A percentile compares a stretch with the other conserved stretches of the same genome.
phyloP scores from a whole-genome alignment of 768 basidiomycete species.

The Erythrobasidium yunnanense region DNA sequence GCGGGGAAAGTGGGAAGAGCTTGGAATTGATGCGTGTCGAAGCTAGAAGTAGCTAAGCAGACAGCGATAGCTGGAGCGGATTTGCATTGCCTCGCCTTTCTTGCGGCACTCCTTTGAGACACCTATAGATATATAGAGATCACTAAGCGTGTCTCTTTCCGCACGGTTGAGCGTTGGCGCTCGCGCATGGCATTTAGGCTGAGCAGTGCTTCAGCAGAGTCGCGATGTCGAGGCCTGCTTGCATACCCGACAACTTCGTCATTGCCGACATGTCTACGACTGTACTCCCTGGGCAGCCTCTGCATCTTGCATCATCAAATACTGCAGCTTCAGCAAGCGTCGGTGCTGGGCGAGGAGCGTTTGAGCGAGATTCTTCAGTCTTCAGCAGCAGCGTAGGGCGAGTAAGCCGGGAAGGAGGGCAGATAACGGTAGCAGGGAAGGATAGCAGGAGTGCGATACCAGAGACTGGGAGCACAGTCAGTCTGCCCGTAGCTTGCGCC shows the following conservation, averaged over 20 bases:
- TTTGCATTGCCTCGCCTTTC: too few species aligned
- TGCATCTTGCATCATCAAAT: not conserved
- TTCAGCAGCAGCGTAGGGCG: conserved; percentile 5
- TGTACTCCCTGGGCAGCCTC: conserved; percentile 28
- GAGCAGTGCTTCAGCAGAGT: too few species aligned
- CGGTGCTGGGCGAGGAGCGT: conserved; percentile 22
- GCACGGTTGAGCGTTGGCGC: too few species aligned
- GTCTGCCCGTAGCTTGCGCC: not conserved
- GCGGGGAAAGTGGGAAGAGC: too few species aligned
- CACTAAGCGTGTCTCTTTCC: too few species aligned
- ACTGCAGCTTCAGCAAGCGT: conserved; percentile 1
- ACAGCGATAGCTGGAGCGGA: too few species aligned
- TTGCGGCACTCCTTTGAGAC: too few species aligned
- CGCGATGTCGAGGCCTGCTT: too few species aligned
- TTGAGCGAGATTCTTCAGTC: conserved; percentile 23
- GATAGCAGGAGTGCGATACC: conserved; percentile 6
- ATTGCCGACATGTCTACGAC: not conserved
- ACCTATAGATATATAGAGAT: too few species aligned
- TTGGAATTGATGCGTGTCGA: too few species aligned
- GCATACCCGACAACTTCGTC: not conserved
- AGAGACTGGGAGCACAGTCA: not conserved
- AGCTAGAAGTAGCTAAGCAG: too few species aligned
- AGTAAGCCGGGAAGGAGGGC: conserved; percentile 1
- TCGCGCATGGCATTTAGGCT: too few species aligned
- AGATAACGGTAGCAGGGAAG: conserved; percentile 3